Percentiles rank a stretch among this genome's conserved stretches.
Evolutionary conservation across 331 rosid genomes (phyloP).

Genomic region (Quercus phellos): DNA sequence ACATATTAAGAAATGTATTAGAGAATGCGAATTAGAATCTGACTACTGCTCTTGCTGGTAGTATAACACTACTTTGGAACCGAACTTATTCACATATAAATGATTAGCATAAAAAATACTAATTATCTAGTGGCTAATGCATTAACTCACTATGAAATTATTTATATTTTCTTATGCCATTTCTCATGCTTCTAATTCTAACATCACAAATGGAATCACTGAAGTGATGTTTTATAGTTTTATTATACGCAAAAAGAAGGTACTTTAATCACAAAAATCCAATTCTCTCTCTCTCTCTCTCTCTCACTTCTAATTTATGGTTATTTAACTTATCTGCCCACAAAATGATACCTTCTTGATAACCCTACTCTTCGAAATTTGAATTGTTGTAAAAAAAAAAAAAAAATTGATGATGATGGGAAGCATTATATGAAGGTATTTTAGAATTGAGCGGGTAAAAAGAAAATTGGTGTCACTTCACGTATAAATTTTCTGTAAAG

Average conservation of each 20-base stretch:
- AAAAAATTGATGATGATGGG: too few relatives aligned
- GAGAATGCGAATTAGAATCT: constrained; percentile 47
- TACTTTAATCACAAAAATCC: not conserved
- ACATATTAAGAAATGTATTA: constrained; percentile 28
- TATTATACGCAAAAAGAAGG: not conserved
- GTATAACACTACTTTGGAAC: constrained; percentile 38
- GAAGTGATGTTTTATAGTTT: not conserved
- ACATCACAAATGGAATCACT: not conserved
- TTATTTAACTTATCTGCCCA: not conserved
- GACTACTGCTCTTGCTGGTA: constrained; percentile 32
- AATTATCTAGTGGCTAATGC: constrained; percentile 10
- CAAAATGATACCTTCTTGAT: not conserved
- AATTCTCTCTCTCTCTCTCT: not conserved
- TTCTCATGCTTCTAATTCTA: not conserved
- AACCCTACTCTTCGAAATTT: not conserved
- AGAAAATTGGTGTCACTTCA: not conserved
- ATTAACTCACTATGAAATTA: not conserved
- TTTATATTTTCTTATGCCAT: not conserved
- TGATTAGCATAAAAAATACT: constrained; percentile 14
- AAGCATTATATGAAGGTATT: too few relatives aligned
- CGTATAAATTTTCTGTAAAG: not conserved
- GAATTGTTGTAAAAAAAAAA: not conserved
- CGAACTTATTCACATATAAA: constrained; percentile 51
- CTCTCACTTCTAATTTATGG: not conserved
- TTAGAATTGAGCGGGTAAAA: too few relatives aligned